phyloP scores from a whole-genome alignment of 2,329 filamentous ascomycete species.

The Paracoccidioides brasiliensis region DNA sequence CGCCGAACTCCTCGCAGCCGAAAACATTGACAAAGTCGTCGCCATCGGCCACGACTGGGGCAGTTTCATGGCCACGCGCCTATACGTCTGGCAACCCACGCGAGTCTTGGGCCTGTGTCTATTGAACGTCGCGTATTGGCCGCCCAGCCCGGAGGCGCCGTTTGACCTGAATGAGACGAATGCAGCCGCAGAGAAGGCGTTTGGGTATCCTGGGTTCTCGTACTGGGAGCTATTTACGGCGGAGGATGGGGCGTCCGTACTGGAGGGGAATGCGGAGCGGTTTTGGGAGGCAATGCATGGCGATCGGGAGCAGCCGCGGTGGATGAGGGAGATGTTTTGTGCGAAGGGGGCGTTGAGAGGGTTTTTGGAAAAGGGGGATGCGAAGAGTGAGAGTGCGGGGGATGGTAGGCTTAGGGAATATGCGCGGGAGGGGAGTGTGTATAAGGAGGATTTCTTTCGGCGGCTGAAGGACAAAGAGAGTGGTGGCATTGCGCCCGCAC shows the following conservation, averaged over 20 bases:
- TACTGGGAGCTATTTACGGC: not conserved
- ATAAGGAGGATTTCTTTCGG: not conserved
- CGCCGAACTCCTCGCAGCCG: not conserved
- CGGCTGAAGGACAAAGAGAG: not conserved
- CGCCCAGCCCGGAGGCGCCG: not conserved
- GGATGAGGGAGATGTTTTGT: not conserved
- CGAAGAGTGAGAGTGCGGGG: not conserved
- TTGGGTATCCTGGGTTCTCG: not conserved
- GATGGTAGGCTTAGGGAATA: not conserved
- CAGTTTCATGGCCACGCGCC: not conserved
- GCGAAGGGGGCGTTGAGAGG: not conserved
- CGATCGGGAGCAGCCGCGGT: not conserved
- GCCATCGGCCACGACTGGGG: slow-evolving; percentile 2
- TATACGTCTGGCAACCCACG: not conserved
- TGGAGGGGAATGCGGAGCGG: not conserved
- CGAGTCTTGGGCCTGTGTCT: not conserved
- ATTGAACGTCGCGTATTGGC: not conserved
- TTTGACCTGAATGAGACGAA: not conserved
- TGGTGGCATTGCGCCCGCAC: not conserved
- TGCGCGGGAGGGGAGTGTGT: not conserved
- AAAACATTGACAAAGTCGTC: not conserved
- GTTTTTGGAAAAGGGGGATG: not conserved
- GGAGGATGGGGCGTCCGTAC: not conserved
- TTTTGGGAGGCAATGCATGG: not conserved
- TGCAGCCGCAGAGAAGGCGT: not conserved